Base-by-base conservation (phyloP, 495 filamentous ascomycete genomes). In the Saxispiralis lemnorum region DNA sequence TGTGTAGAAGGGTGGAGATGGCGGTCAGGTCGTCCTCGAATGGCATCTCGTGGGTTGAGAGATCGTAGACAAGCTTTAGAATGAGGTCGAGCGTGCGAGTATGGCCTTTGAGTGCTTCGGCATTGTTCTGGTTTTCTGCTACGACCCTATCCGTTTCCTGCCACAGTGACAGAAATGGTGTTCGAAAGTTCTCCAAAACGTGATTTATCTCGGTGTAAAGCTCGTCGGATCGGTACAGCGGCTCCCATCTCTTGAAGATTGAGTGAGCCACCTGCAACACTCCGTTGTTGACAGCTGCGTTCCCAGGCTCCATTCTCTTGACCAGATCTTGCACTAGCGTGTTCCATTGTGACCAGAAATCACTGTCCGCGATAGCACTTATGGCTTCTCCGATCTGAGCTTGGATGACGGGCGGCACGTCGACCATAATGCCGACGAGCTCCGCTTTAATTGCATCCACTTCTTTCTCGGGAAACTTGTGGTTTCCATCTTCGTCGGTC, bases 211-310 rank as follows among this genome's bases (percentile, higher is more conserved):
- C 92, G 6, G 70, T 78, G 62, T 83, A 96, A 9, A 99, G 72
- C 7, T 75, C 80, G 58, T 96, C 85, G 35, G 86, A 93, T 33
- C 81, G 72, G 63, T 88, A 94, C 10, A 96, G 67, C 16, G 89
- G 92, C 43, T 86, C 72, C 92, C 92, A 99, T 47, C 89, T 69
- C 62, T 79, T 83, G 69, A 96, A 99, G 52, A 99, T 95, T 5
- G 88, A 93, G 63, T 99, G 92, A 35, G 92, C 92, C 34, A 99
- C 92, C 62, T 88, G 82, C 44, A 99, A 66, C 10, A 99, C 86
- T 47, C 92, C 92, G 57, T 84, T 87, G 60, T 94, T 96, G 54
- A 78, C 68, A 48, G 73, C 71, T 45, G 75, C 71, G 56, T 95
- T 80, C 46, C 76, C 72, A 6, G 75, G 69, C 11, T 82, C 80